Evolutionary conservation across 2,329 filamentous ascomycete genomes (phyloP), one percentile per base, ranked within the genome.

Genomic region (Cladosporium cucumerinum): DNA sequence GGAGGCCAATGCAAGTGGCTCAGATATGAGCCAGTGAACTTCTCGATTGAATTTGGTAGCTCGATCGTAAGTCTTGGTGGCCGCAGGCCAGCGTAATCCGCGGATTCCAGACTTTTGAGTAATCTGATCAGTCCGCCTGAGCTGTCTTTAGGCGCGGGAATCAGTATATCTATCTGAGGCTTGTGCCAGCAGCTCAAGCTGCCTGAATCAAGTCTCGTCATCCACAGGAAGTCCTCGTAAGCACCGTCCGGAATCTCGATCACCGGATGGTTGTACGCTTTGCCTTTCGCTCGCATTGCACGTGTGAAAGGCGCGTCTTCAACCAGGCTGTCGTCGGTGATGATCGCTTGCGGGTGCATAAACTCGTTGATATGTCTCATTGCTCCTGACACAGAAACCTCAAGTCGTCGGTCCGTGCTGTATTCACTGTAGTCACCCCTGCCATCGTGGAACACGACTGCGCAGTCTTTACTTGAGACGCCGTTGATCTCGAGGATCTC

Each of bases 31-130:
- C 86, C 82, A 5, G 91, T 85, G 2, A 86, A 82, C 3, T 81
- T 76, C 70, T 97, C 92, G 21, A 93, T 80, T 32, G 86, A 79
- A 30, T 86, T 80, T 0, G 93, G 92, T 8, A 99, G 82, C 73
- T 98, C 93, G 58, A 98, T 87, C 2, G 90, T 96, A 55, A 99
- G 80, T 67, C 90, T 87, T 3, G 93, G 93, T 1, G 85, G 79
- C 1, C 84, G 80, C 49, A 89, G 81, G 0, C 89, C 88, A 55
- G 87, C 84, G 74, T 93, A 94, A 74, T 97, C 92, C 5, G 91
- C 92, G 8, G 81, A 80, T 67, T 85, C 82, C 28, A 99, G 82
- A 5, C 93, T 97, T 66, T 85, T 85, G 4, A 99, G 84, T 34
- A 97, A 82, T 63, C 92, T 85, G 59, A 92, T 85, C 32, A 97